Evolutionary conservation across 768 basidiomycete genomes (phyloP), one percentile per base, ranked within the genome.

Genomic region (Boletus huronensis): DNA sequence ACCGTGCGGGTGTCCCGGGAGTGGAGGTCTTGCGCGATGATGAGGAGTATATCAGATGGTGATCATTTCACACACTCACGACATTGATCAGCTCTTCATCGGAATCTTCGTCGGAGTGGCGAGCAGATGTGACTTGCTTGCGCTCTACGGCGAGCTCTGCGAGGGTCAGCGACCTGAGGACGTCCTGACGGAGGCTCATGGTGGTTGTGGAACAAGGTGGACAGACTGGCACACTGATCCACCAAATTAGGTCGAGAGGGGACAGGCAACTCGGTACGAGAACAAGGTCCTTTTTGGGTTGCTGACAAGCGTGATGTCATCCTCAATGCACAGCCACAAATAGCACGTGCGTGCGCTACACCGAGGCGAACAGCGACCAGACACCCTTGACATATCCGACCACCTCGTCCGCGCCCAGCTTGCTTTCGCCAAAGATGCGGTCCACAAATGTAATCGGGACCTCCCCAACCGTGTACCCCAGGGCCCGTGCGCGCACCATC

Each of bases 371-470:
- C 46, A 96, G 70, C 29, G 77, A 70, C 83, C 88, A 91, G 7
- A 95, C 90, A 5, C 93, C 93, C 69, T 88, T 90, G 0, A 81
- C 84, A 62, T 95, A 96, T 16, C 83, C 83, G 3, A 96, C 90
- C 57, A 96, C 78, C 75, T 96, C 93, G 68, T 87, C 83, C 28
- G 90, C 88, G 16, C 90, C 88, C 41, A 96, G 77, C 73, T 96
- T 96, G 70, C 91, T 93, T 73, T 95, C 92, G 1, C 93, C 93
- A 69, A 88, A 95, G 65, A 96, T 86, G 35, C 93, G 82, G 73
- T 96, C 93, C 42, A 95, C 93, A 64, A 96, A 96, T 3, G 93
- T 96, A 58, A 96, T 96, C 1, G 93, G 93, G 25, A 96, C 82
- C 70, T 96, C 93, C 5, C 92, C 93, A 0, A 96, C 84, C 5